A percentile compares a stretch with the other conserved stretches of the same genome.
Evolutionary conservation across 140 eudicot genomes (phyloP).

Genomic region (Bidens hawaiensis): DNA sequence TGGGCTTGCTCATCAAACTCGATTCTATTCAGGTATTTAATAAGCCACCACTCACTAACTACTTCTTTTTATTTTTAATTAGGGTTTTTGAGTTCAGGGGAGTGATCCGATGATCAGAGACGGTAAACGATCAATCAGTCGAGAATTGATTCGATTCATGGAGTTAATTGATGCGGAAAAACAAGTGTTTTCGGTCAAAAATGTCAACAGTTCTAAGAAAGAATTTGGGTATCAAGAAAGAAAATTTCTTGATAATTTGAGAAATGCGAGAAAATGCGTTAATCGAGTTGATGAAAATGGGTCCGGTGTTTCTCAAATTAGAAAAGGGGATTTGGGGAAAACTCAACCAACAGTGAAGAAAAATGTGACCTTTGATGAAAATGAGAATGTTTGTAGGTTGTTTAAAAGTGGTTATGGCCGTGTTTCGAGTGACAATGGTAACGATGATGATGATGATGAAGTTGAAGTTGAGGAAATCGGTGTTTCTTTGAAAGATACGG

Average conservation of each 20-base stretch:
- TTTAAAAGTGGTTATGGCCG: conserved; percentile 25
- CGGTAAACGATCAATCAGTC: conserved; percentile 58
- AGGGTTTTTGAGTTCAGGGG: conserved; percentile 37
- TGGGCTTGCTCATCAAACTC: conserved; percentile 54
- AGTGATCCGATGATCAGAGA: conserved; percentile 85
- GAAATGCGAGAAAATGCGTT: conserved; percentile 29
- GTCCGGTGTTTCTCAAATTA: conserved; percentile 16
- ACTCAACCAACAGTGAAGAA: conserved; percentile 49
- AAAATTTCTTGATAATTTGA: conserved; percentile 33
- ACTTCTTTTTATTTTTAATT: too few relatives aligned
- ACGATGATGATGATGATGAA: conserved; percentile 33
- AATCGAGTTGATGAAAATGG: conserved; percentile 16
- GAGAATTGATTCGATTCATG: conserved; percentile 57
- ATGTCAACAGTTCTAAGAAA: conserved; percentile 35
- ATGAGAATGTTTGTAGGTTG: conserved; percentile 57
- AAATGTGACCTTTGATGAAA: conserved; percentile 64
- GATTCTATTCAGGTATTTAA: conserved; percentile 75
- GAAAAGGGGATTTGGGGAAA: conserved; percentile 35
- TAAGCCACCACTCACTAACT: too few relatives aligned
- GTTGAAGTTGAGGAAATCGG: conserved; percentile 47
- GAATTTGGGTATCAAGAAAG: conserved; percentile 33
- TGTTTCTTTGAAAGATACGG: conserved; percentile 34
- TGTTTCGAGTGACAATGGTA: conserved; percentile 32
- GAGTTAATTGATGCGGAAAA: conserved; percentile 53
- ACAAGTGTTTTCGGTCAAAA: conserved; percentile 35